Evolutionary conservation across 169 alveolate genomes (phyloP), one percentile per base, ranked within the genome.

Genomic region (Blepharisma undulans): DNA sequence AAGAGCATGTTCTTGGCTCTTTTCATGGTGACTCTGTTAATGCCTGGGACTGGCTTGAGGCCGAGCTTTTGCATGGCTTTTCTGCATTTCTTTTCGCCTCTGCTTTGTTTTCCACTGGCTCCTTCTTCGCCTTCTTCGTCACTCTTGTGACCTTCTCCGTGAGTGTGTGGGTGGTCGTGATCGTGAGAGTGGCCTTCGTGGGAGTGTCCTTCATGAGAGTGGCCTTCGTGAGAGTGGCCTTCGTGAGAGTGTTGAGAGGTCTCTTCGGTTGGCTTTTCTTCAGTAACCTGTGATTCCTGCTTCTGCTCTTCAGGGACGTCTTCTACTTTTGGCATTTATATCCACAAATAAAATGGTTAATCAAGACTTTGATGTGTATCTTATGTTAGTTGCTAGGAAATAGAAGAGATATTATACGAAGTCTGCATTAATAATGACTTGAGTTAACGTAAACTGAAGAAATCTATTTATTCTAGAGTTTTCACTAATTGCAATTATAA

Each of bases 81-180:
- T 84, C 99, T 92, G 91, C 99, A 97, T 93, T 98, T 99, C 97
- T 98, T 98, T 93, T 99, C 99, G 87, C 98, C 98, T 93, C 99
- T 97, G 96, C 97, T 97, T 90, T 90, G 96, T 92, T 95, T 95
- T 22, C 94, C 77, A 32, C 91, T 84, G 7, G 89, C 72, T 32
- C 61, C 86, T 21, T 22, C 86, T 29, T 36, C 86, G 16, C 29
- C 66, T 29, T 25, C 34, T 25, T 25, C 29, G 66, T 48, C 66
- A 48, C 66, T 48, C 66, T 48, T 48, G 66, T 48, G 66, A 48
- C 66, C 33, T 29, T 74, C 48, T 74, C 80, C 80, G 80, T 74
- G 80, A 5, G 80, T 29, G 80, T 74, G 80, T 74, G 66, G 66
- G 66, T 74, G 36, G 30, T 74, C 80, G 80, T 74, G 80, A 14